Conservation (phyloP, 257 asterid genomes). For the Echites panduratus region DNA sequence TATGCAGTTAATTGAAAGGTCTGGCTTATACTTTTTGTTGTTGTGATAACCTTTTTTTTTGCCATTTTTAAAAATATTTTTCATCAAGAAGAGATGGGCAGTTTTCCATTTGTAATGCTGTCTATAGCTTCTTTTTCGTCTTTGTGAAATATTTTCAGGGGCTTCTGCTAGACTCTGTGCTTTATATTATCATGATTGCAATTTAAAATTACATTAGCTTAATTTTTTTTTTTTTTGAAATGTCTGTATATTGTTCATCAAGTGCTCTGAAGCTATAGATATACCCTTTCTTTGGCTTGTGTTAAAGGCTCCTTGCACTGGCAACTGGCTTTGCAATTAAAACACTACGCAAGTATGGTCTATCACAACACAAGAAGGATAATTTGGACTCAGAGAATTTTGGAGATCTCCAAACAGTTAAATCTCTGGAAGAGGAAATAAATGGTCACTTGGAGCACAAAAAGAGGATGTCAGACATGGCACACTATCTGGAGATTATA, state of each 20-base stretch:
- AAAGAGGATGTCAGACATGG: constrained; percentile 61
- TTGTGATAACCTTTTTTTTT: neutral
- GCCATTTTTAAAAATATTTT: neutral
- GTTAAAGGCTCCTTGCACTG: constrained; percentile 85
- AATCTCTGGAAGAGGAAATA: constrained; percentile 31
- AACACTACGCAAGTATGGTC: constrained; percentile 64
- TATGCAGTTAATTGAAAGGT: neutral
- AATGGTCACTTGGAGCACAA: constrained; percentile 36
- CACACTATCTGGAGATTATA: constrained; percentile 62
- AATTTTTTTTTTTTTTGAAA: constrained; percentile 3
- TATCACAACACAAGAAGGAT: constrained; percentile 56
- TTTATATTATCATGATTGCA: neutral
- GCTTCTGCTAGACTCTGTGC: neutral
- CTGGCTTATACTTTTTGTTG: neutral
- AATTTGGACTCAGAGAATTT: constrained; percentile 35
- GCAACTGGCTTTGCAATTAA: constrained; percentile 72
- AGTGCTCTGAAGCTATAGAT: neutral
- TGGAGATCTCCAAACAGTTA: constrained; percentile 27
- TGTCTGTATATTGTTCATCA: neutral
- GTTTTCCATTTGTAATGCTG: neutral
- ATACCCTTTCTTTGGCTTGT: constrained; percentile 20
- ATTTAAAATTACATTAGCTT: neutral
- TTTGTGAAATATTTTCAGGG: neutral
- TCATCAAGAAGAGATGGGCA: neutral
- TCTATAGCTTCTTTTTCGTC: neutral